These are phyloP conservation scores for Tilletia horrida DNA, from an alignment of 1,284 basidiomycete species.

Conservation along the genomic window DNA sequence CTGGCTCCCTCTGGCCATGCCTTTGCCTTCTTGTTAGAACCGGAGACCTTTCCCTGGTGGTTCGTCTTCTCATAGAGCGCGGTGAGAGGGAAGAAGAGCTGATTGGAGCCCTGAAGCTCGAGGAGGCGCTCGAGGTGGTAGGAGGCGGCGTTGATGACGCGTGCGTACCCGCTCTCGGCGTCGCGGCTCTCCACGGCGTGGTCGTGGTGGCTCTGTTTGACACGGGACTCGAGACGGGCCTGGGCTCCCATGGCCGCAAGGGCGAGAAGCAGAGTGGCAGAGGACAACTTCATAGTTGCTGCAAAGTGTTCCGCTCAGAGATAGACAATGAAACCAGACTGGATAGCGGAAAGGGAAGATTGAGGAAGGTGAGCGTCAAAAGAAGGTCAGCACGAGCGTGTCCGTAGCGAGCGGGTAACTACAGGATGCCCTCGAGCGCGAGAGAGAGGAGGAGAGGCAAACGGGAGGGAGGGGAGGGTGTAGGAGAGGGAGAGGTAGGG, in stretches of 20 bases:
- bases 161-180: not conserved
- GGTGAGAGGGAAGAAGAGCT: constrained; percentile 7
- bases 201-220: not conserved
- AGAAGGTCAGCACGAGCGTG: too few relatives aligned
- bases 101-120: not conserved
- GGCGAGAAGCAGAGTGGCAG: not conserved
- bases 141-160: not conserved
- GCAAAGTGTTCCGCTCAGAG: not conserved
- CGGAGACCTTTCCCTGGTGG: not conserved
- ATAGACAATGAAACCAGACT: not conserved
- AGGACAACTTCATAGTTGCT: not conserved
- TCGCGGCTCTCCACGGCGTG: not conserved
- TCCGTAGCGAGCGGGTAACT: too few relatives aligned
- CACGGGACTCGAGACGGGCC: constrained; percentile 4
- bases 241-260: not conserved
- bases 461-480: not conserved
- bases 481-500: too few relatives aligned
- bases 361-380: not conserved
- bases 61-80: constrained; percentile 9
- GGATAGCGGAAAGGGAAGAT: not conserved
- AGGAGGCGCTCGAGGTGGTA: not conserved
- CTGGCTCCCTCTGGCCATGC: not conserved
- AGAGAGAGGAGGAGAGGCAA: not conserved
- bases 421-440: not conserved
- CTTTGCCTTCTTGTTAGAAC: not conserved